Percentiles rank a stretch among this genome's conserved stretches.
phyloP scores from a whole-genome alignment of 2,329 filamentous ascomycete genomes.

The Pseudogymnoascus sp. region DNA sequence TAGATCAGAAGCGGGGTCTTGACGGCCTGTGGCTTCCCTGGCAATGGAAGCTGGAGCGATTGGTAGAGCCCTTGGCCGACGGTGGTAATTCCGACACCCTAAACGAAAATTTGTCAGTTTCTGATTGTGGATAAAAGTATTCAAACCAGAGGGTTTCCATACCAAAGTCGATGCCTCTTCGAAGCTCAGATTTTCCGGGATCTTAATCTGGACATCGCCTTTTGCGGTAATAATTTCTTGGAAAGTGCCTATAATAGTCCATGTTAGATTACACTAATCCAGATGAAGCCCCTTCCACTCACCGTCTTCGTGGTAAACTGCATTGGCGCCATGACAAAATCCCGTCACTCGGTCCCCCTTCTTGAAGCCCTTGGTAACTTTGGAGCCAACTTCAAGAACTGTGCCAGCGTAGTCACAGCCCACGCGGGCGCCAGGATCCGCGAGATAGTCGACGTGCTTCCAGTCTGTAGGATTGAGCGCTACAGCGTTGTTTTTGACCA shows the following conservation, averaged over 20 bases:
- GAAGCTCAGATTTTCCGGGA: conserved; percentile 38
- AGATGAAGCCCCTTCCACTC: conserved; percentile 30
- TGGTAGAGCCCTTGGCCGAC: conserved; percentile 43
- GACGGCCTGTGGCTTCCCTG: conserved; percentile 18
- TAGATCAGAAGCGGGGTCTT: conserved; percentile 37
- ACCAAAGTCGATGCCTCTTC: conserved; percentile 35
- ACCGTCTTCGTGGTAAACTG: conserved; percentile 33
- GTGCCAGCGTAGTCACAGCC: conserved; percentile 42
- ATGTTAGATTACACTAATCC: conserved; percentile 13
- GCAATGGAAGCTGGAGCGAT: conserved; percentile 29
- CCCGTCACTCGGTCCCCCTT: conserved; percentile 42
- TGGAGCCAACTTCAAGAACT: conserved; percentile 37
- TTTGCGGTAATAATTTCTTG: conserved; percentile 25
- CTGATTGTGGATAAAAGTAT: background rate
- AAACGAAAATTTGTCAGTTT: background rate
- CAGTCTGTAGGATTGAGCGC: conserved; percentile 28
- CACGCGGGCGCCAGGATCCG: conserved; percentile 18
- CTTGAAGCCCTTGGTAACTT: conserved; percentile 35
- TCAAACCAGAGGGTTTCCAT: background rate
- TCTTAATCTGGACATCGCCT: conserved; percentile 34
- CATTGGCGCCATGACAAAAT: conserved; percentile 29
- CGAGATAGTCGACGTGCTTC: conserved; percentile 24
- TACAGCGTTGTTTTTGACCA: conserved; percentile 24
- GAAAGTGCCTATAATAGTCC: conserved; percentile 15
- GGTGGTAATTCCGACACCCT: conserved; percentile 28